Percentiles rank a stretch among this genome's conserved stretches.
phyloP scores from a whole-genome alignment of 805 yeast species.

The Starmerella floris region DNA sequence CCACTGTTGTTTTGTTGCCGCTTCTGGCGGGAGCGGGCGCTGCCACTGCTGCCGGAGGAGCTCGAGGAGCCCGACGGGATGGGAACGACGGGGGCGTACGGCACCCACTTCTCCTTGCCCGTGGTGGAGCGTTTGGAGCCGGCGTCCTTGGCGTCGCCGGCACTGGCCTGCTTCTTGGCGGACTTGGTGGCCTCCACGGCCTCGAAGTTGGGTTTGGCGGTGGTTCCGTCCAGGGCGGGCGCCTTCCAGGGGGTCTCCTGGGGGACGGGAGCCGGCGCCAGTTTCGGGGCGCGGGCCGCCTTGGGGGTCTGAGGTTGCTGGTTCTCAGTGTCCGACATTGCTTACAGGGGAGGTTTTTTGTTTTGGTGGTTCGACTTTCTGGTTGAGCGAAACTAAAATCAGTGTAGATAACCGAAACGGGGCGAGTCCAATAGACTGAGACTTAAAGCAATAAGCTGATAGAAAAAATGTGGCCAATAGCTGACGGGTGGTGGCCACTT shows the following conservation, averaged over 20 bases:
- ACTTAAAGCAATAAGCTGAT: not conserved
- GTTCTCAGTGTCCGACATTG: slow-evolving; percentile 3
- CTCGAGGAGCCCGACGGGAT: slow-evolving; percentile 3
- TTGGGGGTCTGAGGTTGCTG: slow-evolving; percentile 1
- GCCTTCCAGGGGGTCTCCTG: slow-evolving; percentile 49
- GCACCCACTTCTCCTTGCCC: slow-evolving; percentile 42
- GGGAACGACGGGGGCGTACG: slow-evolving; percentile 21
- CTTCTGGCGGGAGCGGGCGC: slow-evolving; percentile 4
- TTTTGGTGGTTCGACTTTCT: not conserved
- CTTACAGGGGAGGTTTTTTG: no score
- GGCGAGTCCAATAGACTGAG: not conserved
- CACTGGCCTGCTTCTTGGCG: slow-evolving; percentile 10
- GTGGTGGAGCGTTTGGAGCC: slow-evolving; percentile 18
- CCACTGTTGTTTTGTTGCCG: not conserved
- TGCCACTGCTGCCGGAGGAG: slow-evolving; percentile 2
- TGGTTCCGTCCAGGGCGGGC: slow-evolving; percentile 11
- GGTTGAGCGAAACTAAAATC: not conserved
- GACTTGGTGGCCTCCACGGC: slow-evolving; percentile 10
- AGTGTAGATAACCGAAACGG: not conserved
- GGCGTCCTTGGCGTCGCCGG: slow-evolving; percentile 2
- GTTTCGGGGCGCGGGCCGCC: slow-evolving; percentile 18
- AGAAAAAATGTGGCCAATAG: not conserved
- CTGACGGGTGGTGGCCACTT: not conserved
- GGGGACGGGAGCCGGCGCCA: slow-evolving; percentile 58
- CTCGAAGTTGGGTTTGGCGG: slow-evolving; percentile 10